Evolutionary conservation across 1,284 basidiomycete species (phyloP), one percentile per base, ranked within the genome.

Genomic region (Cutaneotrichosporon cyanovorans): DNA sequence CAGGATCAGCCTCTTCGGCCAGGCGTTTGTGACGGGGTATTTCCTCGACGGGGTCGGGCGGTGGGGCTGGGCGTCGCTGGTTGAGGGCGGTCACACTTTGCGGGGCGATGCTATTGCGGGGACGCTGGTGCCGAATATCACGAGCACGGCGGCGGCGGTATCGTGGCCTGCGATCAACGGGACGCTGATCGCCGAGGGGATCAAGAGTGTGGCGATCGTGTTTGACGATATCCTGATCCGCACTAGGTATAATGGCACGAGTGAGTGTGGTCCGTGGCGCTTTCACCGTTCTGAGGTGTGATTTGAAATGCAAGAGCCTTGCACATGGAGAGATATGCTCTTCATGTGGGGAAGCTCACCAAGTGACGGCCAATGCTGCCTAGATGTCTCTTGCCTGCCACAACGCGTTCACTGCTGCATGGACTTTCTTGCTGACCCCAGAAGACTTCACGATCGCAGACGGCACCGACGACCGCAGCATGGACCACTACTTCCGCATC

Each of bases 1-100:
- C 42, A 53, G 68, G 7, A 57, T 68, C 28, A 56, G 53, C 25
- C 43, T 65, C 16, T 61, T 63, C 37, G 52, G 50, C 1, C 63
- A 66, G 52, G 62, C 63, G 4, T 63, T 70, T 50, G 50, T 58
- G 31, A 50, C 68, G 20, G 68, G 62, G 15, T 51, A 62, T 28
- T 70, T 65, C 55, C 51, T 68, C 25, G 68, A 70, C 51, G 68
- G 68, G 10, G 55, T 62, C 3, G 66, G 65, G 1, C 42, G 66
- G 30, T 70, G 68, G 68, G 66, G 66, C 0, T 68, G 63, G 65
- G 66, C 54, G 16, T 55, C 60, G 41, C 58, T 70, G n/a, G 50
- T 68, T 16, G 51, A 70, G 55, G 23, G 42, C 48, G 35, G 33
- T 9, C 30, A 12, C 18, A 18, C 22, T 14, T 48, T 65, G 6